These are phyloP conservation scores for Clavariopsis aquatica DNA, from an alignment of 495 filamentous ascomycete species.

Conservation along the genomic window DNA sequence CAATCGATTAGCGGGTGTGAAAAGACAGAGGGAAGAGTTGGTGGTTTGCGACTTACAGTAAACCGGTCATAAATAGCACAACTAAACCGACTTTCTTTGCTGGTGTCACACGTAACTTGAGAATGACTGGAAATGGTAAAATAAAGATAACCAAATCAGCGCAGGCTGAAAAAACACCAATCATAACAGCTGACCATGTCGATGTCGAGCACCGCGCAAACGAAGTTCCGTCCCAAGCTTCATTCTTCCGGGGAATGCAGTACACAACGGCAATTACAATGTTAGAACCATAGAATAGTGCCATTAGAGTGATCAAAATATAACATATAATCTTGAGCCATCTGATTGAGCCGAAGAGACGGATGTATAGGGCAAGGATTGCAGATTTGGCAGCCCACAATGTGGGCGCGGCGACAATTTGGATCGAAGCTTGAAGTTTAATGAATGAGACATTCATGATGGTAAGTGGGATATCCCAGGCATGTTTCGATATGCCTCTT, in stretches of 20 bases:
- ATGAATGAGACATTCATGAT: neutral
- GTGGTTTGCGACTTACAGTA: neutral
- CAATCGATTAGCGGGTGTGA: too few relatives aligned
- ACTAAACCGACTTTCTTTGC: neutral
- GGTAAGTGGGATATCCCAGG: constrained; percentile 1
- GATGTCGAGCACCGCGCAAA: neutral
- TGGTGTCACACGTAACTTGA: neutral
- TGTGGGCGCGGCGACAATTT: neutral
- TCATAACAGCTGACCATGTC: neutral
- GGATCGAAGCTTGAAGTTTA: neutral
- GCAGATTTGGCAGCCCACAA: neutral
- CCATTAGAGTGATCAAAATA: neutral
- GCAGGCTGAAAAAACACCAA: neutral
- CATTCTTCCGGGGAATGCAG: neutral
- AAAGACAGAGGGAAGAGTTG: neutral
- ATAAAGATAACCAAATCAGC: neutral
- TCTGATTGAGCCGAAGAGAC: neutral
- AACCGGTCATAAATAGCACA: neutral
- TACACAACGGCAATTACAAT: neutral
- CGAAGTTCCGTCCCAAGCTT: neutral
- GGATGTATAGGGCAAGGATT: constrained; percentile 1
- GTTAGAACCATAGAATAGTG: constrained; percentile 1
- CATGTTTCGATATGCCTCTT: constrained; percentile 1
- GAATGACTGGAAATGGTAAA: neutral
- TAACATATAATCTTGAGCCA: neutral